Evolutionary conservation across 225 moss, liverwort and hornwort genomes (phyloP), one percentile per base, ranked within the genome.

Genomic region (Marchantia polymorpha): DNA sequence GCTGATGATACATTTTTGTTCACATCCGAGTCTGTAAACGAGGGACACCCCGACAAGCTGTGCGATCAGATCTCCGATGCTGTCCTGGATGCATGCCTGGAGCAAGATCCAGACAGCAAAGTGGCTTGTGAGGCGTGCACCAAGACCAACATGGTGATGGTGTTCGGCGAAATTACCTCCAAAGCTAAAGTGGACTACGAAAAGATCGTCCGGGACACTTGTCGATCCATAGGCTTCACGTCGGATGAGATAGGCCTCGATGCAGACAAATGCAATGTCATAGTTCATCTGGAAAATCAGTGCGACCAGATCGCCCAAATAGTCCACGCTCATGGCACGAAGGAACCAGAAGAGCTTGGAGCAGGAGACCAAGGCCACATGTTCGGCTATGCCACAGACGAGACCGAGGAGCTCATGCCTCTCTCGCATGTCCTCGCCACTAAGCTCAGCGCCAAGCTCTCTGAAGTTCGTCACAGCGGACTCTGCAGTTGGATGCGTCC

Each of bases 41-140:
- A 91, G 80, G 92, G 91, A 7, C 92, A 92, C 79, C 91, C 91
- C 3, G 92, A 92, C 83, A 92, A 92, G 72, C 83, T 92, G 15
- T 92, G 91, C 87, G 91, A 92, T 79, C 92, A 92, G 77, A 83
- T 92, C 30, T 92, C 92, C n/a, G 91, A 92, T 7, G 92, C 91
- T 3, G 85, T 92, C 1, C 68, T 92, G 75, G 92, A 92, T 76
- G 91, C 92, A 29, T 92, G 92, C 84, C 85, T 92, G 25, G 83
- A 73, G 80, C 89, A 90, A 75, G 92, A 92, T 47, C 89, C 90
- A 0, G 89, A 92, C 29, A 92, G 90, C 86, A 89, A 65, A 81
- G 92, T 92, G 55, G 90, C 90, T 6, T 91, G 91, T 69, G 89
- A 91, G 81, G 84, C 91, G 6, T 91, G 89, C 80, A 86, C 87